Base-by-base conservation (phyloP, 768 basidiomycete genomes). In the Auricularia auricula-judae region DNA sequence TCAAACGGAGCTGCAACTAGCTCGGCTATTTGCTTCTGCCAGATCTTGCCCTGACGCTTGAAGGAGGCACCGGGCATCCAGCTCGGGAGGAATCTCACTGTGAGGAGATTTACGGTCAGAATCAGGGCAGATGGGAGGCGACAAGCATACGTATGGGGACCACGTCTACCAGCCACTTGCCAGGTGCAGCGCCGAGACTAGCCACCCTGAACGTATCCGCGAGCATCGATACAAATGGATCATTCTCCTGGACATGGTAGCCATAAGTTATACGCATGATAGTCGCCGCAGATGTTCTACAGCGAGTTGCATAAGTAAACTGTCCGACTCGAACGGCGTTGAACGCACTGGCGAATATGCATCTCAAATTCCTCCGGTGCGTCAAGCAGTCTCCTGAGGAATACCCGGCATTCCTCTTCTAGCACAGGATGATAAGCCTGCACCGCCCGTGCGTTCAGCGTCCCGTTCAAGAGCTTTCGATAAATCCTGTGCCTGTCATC, bases 1-100 rank as follows among this genome's bases (percentile, higher is more conserved):
- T 74, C 68, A 56, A 75, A 82, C 0, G 85, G 84, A 4, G 71
- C 71, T 23, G 78, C 75, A 3, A 80, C 71, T 72, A 82, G 78
- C 7, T 75, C 72, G 2, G 71, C 67, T 1, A 80, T 72, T 1
- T 76, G 76, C 64, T 72, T 21, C 16, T 21, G 58, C 51, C 43
- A 34, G 5, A 36, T 33, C 33, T 35, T 23, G 3, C 63, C 67
- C 33, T 63, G 36, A n/a, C 23, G 65, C 36, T 67, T 56, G 59
- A 67, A 67, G 3, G 51, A 35, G 18, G 65, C 65, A 11, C 69
- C 69, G 54, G 68, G 68, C 4, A 70, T 33, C 69, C 69, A 70
- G n/a, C 53, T 47, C 10, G 69, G 69, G 12, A 70, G 8, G 62
- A 63, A 64, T 58, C 67, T 67, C 23, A 68, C 69, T 70, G 54